Evolutionary conservation across 768 basidiomycete genomes (phyloP).

Genomic region (Russula compacta): DNA sequence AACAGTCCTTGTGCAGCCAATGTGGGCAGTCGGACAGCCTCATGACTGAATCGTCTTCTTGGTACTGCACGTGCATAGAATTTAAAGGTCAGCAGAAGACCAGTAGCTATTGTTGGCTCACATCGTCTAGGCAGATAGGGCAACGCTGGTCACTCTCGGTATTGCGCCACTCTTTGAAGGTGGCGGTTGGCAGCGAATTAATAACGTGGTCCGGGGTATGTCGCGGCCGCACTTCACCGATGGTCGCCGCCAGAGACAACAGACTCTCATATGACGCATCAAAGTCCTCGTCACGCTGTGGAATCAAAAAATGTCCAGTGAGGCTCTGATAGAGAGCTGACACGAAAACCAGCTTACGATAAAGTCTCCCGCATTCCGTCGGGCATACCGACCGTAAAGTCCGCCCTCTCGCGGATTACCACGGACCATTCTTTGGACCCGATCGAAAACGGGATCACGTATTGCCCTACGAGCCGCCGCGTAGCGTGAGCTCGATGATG

Average conservation of each 20-base stretch:
- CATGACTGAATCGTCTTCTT: conserved; percentile 48
- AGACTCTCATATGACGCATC: conserved; percentile 68
- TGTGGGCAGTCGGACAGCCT: conserved; percentile 65
- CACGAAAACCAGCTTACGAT: conserved; percentile 36
- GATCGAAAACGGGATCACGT: conserved; percentile 9
- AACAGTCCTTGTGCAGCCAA: conserved; percentile 72
- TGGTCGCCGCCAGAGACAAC: conserved; percentile 43
- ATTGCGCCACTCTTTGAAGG: conserved; percentile 59
- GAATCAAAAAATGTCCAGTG: conserved; percentile 9
- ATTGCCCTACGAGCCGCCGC: conserved; percentile 6
- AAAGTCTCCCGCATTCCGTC: conserved; percentile 33
- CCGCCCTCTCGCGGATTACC: conserved; percentile 11
- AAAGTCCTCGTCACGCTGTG: conserved; percentile 69
- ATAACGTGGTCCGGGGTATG: conserved; percentile 56
- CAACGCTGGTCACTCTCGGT: conserved; percentile 62
- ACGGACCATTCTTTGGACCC: conserved; percentile 12
- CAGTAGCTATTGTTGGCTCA: conserved; percentile 30
- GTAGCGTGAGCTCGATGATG: conserved; percentile 11
- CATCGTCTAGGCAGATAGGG: conserved; percentile 81
- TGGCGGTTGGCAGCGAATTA: conserved; percentile 45
- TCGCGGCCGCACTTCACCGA: conserved; percentile 63
- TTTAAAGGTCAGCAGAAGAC: conserved; percentile 13
- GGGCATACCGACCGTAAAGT: not conserved
- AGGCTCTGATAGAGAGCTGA: not conserved
- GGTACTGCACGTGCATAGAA: conserved; percentile 42